These are phyloP conservation scores for Moesziomyces sp. DNA, from an alignment of 1,284 basidiomycete species.

Conservation along the genomic window DNA sequence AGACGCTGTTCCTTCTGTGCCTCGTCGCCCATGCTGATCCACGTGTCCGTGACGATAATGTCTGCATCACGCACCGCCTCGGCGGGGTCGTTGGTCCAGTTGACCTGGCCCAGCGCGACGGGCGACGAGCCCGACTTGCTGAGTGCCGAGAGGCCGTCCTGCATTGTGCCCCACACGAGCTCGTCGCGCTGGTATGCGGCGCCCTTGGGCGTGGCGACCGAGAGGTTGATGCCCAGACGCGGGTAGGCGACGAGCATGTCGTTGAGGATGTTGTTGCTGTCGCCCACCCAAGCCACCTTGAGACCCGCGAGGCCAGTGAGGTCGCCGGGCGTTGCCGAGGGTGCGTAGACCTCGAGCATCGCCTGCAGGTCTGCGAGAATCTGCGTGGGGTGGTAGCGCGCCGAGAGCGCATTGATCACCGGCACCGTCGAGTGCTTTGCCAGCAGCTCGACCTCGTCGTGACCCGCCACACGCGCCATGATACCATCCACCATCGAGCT, in stretches of 20 bases:
- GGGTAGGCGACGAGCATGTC: constrained; percentile 97
- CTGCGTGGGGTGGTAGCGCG: constrained; percentile 96
- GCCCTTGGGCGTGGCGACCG: constrained; percentile 82
- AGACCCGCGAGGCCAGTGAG: constrained; percentile 64
- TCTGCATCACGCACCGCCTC: constrained; percentile 91
- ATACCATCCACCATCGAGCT: constrained; percentile 96
- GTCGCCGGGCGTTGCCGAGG: constrained; percentile 71
- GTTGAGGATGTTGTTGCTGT: constrained; percentile 94
- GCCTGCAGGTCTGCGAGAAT: constrained; percentile 93
- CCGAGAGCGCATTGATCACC: constrained; percentile 93
- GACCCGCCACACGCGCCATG: constrained; percentile 92
- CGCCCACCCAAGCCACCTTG: constrained; percentile 84
- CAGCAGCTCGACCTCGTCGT: constrained; percentile 90
- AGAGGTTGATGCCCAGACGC: constrained; percentile 85
- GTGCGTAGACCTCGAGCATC: constrained; percentile 75
- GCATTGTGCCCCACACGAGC: constrained; percentile 74
- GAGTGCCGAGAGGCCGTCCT: constrained; percentile 62
- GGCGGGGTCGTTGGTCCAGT: constrained; percentile 80
- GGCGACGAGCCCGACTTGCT: constrained; percentile 66
- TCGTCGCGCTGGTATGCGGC: constrained; percentile 78
- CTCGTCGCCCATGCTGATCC: constrained; percentile 97
- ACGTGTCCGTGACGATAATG: constrained; percentile 80
- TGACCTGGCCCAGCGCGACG: constrained; percentile 71
- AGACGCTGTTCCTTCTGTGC: constrained; percentile 89
- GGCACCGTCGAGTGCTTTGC: constrained; percentile 89